Base-by-base conservation (phyloP, 352 stramenopile species). In the Globisporangium splendens region DNA sequence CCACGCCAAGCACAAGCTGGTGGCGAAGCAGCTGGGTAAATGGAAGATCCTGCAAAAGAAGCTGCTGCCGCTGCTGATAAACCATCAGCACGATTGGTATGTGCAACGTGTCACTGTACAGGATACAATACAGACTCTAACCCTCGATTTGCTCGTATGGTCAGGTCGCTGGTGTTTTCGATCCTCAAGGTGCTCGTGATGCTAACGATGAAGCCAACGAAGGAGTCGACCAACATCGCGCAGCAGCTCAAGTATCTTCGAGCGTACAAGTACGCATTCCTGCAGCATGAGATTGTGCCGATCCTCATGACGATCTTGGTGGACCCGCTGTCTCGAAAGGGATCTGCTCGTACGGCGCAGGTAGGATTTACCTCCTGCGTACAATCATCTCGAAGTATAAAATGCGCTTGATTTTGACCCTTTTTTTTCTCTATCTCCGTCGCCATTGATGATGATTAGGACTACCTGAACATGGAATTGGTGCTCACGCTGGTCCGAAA, bases 111-210 rank as follows among this genome's bases (percentile, higher is more conserved):
- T 35, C 35, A 5, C 15, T 46, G n/a, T 47, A n/a, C 33, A 1
- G 21, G 35, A 0, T 54, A 10, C 8, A 22, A 8, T 35, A 10
- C 10, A 35, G 28, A 35, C 28, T 35, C 28, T 35, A 35, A 35
- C 5, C 7, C 7, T 35, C 28, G 11, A 46, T 17, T 8, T n/a
- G n/a, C 18, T 46, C 14, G 21, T 41, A 10, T 41, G 13, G 13
- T 47, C 11, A 18, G 71, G 79, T 69, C 68, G 42, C 74, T 96
- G n/a, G 83, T 93, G 13, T 91, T 95, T 47, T 95, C 87, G 28
- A 90, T 96, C 58, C 68, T 95, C 17, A 96, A 96, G 60, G 85
- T 96, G 56, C 78, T 96, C 41, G 86, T 95, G 22, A 95, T 96
- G 87, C 73, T 96, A 39, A 96, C 87, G 1, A 96, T 92, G 84